phyloP scores from a whole-genome alignment of 495 filamentous ascomycete species.

The Baudoinia panamericana region DNA sequence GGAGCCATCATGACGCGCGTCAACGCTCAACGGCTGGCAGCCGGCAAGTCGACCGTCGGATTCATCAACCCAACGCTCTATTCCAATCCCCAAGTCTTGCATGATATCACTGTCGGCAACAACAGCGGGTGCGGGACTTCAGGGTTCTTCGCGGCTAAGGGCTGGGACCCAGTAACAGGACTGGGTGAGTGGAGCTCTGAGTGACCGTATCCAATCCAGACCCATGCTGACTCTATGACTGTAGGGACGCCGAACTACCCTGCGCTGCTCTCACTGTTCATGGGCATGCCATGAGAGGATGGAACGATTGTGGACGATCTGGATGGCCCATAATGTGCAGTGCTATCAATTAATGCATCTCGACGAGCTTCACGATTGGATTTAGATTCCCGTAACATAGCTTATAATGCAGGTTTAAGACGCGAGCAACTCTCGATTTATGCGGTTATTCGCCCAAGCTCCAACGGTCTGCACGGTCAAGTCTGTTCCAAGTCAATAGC shows the following conservation, averaged over 20 bases:
- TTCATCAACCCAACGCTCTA: constrained; percentile 52
- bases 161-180: constrained; percentile 19
- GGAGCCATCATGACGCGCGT: constrained; percentile 44
- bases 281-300: constrained; percentile 10
- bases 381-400: too few relatives aligned
- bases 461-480: too few relatives aligned
- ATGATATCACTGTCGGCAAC: constrained; percentile 7
- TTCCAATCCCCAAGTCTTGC: constrained; percentile 38
- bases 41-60: constrained; percentile 43
- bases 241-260: constrained; percentile 14
- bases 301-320: too few relatives aligned
- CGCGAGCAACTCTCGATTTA: too few relatives aligned
- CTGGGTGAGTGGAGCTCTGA: too few relatives aligned
- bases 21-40: constrained; percentile 47
- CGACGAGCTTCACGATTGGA: too few relatives aligned
- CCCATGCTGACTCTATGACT: too few relatives aligned
- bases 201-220: too few relatives aligned
- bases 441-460: too few relatives aligned
- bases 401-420: too few relatives aligned
- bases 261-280: constrained; percentile 9
- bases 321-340: background rate
- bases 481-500: too few relatives aligned
- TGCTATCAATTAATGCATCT: background rate
- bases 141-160: constrained; percentile 3
- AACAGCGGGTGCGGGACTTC: constrained; percentile 10